Evolutionary conservation across 2,329 filamentous ascomycete species (phyloP), one percentile per base, ranked within the genome.

Genomic region (Microsporum audouinii): DNA sequence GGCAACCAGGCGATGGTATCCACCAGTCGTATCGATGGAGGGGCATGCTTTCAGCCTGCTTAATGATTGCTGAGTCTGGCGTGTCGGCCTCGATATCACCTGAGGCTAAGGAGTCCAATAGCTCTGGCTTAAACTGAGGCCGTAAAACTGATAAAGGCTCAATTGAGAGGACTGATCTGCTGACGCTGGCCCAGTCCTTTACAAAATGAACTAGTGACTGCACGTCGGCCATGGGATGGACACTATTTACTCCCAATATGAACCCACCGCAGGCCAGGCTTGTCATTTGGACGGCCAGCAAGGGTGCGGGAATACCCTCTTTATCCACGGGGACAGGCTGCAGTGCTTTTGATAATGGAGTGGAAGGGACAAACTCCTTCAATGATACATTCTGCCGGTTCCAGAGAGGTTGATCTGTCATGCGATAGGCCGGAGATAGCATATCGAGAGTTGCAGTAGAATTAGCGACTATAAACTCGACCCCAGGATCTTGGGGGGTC

Each of bases 221-320:
- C 1, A 78, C 78, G 62, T 81, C 79, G 0, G 76, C 75, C 2
- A 81, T 68, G 2, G 71, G 69, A 65, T 81, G 79, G 0, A 76
- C 72, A 23, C 78, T 64, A 55, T 71, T 72, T n/a, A 78, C 67
- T 7, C 73, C 71, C 7, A 81, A 63, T 0, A 72, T 74, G 49
- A 74, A 75, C 2, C 75, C 75, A 0, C 77, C 76, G 57, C 75
- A 76, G 6, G 66, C 62, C 62, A 80, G 77, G 0, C 65, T 61
- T 0, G 70, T 79, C 36, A 79, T 60, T 64, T 80, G 78, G 0
- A 77, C 68, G 3, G 70, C 65, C 62, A 75, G 60, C n/a, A 65
- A 66, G 2, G 69, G 67, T 5, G 27, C 27, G 27, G n/a, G 5
- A 8, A 73, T 61, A 1, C 69, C 71, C 3, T 68, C 63, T 12